These are phyloP conservation scores for Phoenix roebelenii DNA, from an alignment of 176 grass and related monocot genomes.

Conservation along the genomic window DNA sequence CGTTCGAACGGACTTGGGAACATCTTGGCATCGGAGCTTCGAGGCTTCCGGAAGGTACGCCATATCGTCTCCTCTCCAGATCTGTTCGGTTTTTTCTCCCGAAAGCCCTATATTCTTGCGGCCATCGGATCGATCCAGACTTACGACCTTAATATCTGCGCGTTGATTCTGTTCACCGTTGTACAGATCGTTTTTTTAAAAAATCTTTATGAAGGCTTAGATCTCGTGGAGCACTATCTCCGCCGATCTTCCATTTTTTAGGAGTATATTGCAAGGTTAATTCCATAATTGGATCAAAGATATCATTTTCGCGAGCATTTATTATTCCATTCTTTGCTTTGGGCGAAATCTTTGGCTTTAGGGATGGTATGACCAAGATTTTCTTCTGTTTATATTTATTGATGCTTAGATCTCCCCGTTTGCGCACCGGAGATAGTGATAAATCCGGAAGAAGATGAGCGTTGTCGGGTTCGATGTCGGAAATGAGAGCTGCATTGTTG, in stretches of 20 bases:
- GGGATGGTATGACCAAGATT: not conserved
- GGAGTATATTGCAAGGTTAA: not conserved
- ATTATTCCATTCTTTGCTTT: not conserved
- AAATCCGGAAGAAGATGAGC: conserved; percentile 53
- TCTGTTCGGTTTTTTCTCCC: too few relatives aligned
- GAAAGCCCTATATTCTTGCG: too few relatives aligned
- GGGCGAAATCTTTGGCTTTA: not conserved
- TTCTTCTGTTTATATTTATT: not conserved
- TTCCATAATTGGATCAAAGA: not conserved
- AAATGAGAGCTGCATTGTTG: conserved; percentile 81
- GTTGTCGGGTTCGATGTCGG: conserved; percentile 85
- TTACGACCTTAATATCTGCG: too few relatives aligned
- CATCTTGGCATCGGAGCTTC: too few relatives aligned
- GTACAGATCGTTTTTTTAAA: too few relatives aligned
- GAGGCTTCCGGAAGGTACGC: too few relatives aligned
- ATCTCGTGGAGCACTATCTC: too few relatives aligned
- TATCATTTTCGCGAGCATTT: not conserved
- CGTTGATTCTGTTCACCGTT: too few relatives aligned
- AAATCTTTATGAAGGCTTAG: too few relatives aligned
- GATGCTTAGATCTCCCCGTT: conserved; percentile 18
- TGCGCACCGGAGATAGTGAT: conserved; percentile 1
- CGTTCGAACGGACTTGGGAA: too few relatives aligned
- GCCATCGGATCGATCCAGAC: too few relatives aligned
- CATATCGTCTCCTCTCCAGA: too few relatives aligned
- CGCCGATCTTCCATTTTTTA: not conserved